These are phyloP conservation scores for Amylocystis lapponica DNA, from an alignment of 768 basidiomycete genomes.

Conservation along the genomic window DNA sequence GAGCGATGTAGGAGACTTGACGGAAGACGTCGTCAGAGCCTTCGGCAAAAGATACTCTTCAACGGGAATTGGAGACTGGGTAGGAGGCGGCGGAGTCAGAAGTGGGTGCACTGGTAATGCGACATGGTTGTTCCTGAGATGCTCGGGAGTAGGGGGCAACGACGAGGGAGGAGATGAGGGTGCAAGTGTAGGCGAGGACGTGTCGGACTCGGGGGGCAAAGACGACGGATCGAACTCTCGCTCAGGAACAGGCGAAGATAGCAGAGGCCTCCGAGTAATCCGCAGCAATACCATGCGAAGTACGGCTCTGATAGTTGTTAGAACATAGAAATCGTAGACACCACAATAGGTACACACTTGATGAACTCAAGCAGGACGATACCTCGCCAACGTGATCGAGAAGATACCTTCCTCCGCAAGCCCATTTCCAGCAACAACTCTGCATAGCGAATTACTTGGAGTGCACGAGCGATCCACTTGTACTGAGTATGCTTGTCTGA, in stretches of 20 bases:
- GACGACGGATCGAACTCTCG: slow-evolving; percentile 79
- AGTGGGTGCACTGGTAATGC: slow-evolving; percentile 62
- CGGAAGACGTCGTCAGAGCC: slow-evolving; percentile 65
- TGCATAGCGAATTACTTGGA: slow-evolving; percentile 74
- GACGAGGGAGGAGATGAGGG: slow-evolving; percentile 54
- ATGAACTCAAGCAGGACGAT: slow-evolving; percentile 73
- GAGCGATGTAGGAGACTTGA: slow-evolving; percentile 66
- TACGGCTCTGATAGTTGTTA: slow-evolving; percentile 45
- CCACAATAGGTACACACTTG: slow-evolving; percentile 72
- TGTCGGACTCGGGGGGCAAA: slow-evolving; percentile 46
- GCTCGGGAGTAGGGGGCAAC: slow-evolving; percentile 63
- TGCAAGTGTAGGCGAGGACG: slow-evolving; percentile 55
- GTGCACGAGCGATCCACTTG: slow-evolving; percentile 68
- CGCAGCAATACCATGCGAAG: slow-evolving; percentile 70
- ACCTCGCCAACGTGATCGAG: slow-evolving; percentile 64
- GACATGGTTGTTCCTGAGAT: slow-evolving; percentile 72
- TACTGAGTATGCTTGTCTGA: slow-evolving; percentile 62
- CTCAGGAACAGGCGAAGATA: slow-evolving; percentile 78
- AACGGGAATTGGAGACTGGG: slow-evolving; percentile 48
- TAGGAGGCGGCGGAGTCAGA: slow-evolving; percentile 46
- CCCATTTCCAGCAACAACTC: slow-evolving; percentile 91
- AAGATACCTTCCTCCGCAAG: slow-evolving; percentile 62
- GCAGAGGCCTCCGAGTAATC: slow-evolving; percentile 69
- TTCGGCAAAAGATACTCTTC: slow-evolving; percentile 84
- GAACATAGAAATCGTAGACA: background rate